Percentiles rank a stretch among this genome's conserved stretches.
Conservation (phyloP, 2,329 filamentous ascomycete species). For the Blastomyces emzantsi region DNA sequence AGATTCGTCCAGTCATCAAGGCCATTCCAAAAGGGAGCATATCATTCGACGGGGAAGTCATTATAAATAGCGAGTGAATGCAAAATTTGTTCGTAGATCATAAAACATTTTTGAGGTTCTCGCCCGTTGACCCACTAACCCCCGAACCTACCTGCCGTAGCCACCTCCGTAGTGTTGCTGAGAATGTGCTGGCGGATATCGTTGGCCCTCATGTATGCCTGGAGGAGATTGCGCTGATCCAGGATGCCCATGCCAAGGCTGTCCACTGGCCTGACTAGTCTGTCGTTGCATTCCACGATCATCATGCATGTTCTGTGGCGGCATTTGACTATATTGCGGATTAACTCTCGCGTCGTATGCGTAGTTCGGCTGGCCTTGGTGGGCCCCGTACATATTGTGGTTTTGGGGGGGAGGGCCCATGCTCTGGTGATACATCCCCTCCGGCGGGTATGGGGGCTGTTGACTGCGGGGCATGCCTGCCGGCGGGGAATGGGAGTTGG, state of each 20-base stretch:
- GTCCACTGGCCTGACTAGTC: not conserved
- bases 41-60: not conserved
- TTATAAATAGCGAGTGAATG: not conserved
- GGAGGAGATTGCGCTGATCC: not conserved
- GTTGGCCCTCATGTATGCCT: not conserved
- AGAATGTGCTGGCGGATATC: slow-evolving; percentile 5
- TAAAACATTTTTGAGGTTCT: not conserved
- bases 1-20: not conserved
- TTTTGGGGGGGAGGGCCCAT: slow-evolving; percentile 2
- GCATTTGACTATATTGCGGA: not conserved
- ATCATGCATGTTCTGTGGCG: not conserved
- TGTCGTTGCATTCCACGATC: slow-evolving; percentile 1
- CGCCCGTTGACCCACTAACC: not conserved
- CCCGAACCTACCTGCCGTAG: slow-evolving; percentile 10
- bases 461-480: not conserved
- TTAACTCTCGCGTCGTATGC: not conserved
- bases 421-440: slow-evolving; percentile 9
- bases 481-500: slow-evolving; percentile 2
- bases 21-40: not conserved
- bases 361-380: not conserved
- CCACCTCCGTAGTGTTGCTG: slow-evolving; percentile 14
- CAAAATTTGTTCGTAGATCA: not conserved
- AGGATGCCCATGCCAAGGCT: not conserved
- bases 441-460: not conserved
- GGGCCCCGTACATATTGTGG: slow-evolving; percentile 1